phyloP scores from a whole-genome alignment of 2,329 filamentous ascomycete genomes.

The Bimuria novae-zelandiae region DNA sequence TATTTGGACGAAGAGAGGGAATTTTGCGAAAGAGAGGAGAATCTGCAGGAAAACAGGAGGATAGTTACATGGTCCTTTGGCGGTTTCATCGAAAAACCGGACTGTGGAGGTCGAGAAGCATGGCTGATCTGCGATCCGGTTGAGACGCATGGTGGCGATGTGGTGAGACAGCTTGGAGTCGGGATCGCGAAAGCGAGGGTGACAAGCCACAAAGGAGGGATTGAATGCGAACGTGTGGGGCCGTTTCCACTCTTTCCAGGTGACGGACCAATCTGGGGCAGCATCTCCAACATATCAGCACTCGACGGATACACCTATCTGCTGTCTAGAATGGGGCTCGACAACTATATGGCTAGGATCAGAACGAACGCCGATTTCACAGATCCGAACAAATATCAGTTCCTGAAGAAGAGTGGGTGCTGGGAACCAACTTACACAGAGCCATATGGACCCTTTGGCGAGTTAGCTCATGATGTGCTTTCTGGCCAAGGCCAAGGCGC shows the following conservation, averaged over 20 bases:
- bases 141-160: conserved; percentile 12
- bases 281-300: conserved; percentile 16
- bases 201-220: background rate
- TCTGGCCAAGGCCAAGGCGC: conserved; percentile 17
- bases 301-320: conserved; percentile 17
- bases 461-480: conserved; percentile 17
- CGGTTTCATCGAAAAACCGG: conserved; percentile 14
- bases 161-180: conserved; percentile 11
- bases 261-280: conserved; percentile 15
- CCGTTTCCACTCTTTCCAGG: conserved; percentile 12
- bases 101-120: conserved; percentile 7
- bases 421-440: conserved; percentile 9
- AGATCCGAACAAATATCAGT: conserved; percentile 8
- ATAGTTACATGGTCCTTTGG: conserved; percentile 19
- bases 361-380: conserved; percentile 15
- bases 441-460: conserved; percentile 18
- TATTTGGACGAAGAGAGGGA: conserved; percentile 5
- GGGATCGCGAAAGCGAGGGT: conserved; percentile 14
- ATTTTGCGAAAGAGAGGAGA: conserved; percentile 9
- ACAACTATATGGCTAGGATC: conserved; percentile 19
- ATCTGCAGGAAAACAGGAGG: conserved; percentile 13
- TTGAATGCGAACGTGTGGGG: conserved; percentile 12
- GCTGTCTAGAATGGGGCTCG: conserved; percentile 10
- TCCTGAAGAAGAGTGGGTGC: conserved; percentile 12
- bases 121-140: conserved; percentile 19